phyloP scores from a whole-genome alignment of 2,329 filamentous ascomycete genomes.

The Leptographium lundbergii region DNA sequence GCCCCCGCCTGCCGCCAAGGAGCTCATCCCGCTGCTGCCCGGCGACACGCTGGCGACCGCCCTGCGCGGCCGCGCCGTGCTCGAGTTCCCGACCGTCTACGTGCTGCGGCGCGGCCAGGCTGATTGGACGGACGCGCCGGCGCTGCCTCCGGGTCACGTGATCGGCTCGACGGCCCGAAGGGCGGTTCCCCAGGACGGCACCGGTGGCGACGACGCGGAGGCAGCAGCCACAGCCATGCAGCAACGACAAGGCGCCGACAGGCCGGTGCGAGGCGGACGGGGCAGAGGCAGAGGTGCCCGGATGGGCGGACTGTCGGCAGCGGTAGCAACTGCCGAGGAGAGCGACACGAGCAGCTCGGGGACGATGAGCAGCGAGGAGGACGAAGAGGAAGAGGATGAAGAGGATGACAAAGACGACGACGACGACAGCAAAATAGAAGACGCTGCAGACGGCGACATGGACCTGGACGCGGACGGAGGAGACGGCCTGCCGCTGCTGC shows the following conservation, averaged over 20 bases:
- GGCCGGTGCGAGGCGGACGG: too few relatives aligned
- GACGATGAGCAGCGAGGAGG: slow-evolving; percentile 1
- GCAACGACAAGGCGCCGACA: too few relatives aligned
- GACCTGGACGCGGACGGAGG: not conserved
- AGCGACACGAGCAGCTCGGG: slow-evolving; percentile 12
- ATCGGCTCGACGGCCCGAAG: slow-evolving; percentile 14
- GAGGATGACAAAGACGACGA: not conserved
- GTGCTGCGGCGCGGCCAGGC: slow-evolving; percentile 27
- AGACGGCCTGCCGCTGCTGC: not conserved
- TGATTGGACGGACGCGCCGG: not conserved
- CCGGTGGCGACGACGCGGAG: too few relatives aligned
- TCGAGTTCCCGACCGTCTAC: slow-evolving; percentile 64
- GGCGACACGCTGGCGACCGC: slow-evolving; percentile 34
- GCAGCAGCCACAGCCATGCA: too few relatives aligned
- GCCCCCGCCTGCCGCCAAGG: slow-evolving; percentile 5
- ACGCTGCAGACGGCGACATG: not conserved
- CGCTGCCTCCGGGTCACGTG: slow-evolving; percentile 14
- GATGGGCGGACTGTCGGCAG: not conserved
- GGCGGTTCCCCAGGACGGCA: not conserved
- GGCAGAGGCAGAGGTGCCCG: too few relatives aligned
- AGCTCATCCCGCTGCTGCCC: slow-evolving; percentile 41
- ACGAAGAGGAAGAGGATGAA: not conserved
- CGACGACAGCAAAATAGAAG: not conserved
- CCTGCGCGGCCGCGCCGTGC: slow-evolving; percentile 43
- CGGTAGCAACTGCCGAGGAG: slow-evolving; percentile 1